These are phyloP conservation scores for Leishmania arabica DNA, from an alignment of 208 protist species.

Conservation along the genomic window DNA sequence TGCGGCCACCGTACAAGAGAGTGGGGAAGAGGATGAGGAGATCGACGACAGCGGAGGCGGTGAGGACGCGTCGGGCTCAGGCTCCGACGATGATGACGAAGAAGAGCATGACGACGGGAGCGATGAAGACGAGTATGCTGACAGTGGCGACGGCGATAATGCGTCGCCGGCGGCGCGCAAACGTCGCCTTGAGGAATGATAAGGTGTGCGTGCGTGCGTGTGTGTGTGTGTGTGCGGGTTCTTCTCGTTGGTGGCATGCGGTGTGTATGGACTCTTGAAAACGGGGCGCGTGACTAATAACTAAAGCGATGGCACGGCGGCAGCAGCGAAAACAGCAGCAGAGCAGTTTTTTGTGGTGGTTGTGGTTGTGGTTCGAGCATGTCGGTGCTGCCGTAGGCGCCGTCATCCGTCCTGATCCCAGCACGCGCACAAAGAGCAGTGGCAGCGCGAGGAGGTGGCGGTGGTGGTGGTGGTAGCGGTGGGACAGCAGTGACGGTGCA, in stretches of 20 bases:
- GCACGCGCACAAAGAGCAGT: neutral
- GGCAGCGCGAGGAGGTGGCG: neutral
- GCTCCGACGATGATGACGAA: conserved; percentile 13
- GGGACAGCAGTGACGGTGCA: neutral
- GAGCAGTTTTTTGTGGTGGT: neutral
- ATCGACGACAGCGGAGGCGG: neutral
- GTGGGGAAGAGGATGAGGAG: neutral
- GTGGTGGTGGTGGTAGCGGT: neutral
- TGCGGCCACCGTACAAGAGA: neutral
- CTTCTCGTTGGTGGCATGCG: neutral
- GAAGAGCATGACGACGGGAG: conserved; percentile 6
- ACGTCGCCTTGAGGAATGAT: conserved; percentile 6
- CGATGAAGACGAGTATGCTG: neutral
- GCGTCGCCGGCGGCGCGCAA: conserved; percentile 3
- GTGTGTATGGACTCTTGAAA: neutral
- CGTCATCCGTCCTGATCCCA: neutral
- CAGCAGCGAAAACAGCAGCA: neutral
- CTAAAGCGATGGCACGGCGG: neutral
- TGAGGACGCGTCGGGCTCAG: conserved; percentile 1
- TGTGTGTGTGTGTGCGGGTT: neutral
- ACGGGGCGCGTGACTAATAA: neutral
- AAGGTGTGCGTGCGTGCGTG: neutral
- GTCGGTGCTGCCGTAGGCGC: neutral
- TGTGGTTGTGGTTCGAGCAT: neutral
- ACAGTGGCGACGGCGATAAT: conserved; percentile 1